Evolutionary conservation across 2,329 filamentous ascomycete genomes (phyloP).

Genomic region (Penicillium thymicola): DNA sequence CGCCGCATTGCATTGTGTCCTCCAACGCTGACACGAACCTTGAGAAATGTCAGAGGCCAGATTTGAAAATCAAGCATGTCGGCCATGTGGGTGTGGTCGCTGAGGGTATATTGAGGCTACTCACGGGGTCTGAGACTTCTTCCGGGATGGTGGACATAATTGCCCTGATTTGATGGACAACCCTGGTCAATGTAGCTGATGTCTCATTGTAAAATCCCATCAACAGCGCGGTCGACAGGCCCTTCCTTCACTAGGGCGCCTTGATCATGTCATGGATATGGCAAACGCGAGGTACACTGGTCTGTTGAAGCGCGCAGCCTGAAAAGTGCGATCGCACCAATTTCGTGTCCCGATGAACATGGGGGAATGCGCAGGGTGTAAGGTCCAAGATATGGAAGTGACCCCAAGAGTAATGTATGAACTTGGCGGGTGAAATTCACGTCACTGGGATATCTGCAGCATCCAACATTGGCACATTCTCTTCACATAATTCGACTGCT

Average conservation of each 20-base stretch:
- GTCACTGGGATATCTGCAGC: neutral
- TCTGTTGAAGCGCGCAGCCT: neutral
- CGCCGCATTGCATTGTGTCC: neutral
- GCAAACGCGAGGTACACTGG: neutral
- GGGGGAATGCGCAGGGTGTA: neutral
- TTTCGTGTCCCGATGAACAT: neutral
- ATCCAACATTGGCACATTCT: neutral
- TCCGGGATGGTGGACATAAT: neutral
- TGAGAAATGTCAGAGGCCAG: neutral
- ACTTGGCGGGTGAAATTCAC: neutral
- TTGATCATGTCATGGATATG: neutral
- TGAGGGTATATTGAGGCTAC: neutral
- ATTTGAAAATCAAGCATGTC: neutral
- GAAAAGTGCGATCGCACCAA: neutral
- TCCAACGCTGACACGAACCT: neutral
- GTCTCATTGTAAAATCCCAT: neutral
- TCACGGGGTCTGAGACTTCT: neutral
- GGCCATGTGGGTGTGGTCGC: no score
- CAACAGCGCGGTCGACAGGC: neutral
- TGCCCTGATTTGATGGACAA: neutral
- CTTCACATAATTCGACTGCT: neutral
- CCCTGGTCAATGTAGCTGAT: neutral
- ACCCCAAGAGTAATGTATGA: neutral
- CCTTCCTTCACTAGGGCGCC: neutral
- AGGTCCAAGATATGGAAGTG: neutral